Evolutionary conservation across 1,284 basidiomycete species (phyloP), one percentile per base, ranked within the genome.

Genomic region (Ceratobasidium sp.): DNA sequence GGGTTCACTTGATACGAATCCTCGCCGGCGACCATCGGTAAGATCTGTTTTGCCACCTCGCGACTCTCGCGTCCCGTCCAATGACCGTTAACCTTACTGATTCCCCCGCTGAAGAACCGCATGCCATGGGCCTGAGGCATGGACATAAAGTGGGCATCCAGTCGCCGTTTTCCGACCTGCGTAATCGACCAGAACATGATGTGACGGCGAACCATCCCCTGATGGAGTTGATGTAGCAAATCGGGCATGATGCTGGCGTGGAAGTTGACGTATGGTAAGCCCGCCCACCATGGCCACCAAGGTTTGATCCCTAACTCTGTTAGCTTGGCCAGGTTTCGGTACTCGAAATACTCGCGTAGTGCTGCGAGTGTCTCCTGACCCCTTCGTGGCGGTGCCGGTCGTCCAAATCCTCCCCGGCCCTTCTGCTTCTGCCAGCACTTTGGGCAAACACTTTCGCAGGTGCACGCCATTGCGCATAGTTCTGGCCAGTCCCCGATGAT

Each of bases 191-290:
- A 78, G 0, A 2, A 44, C 11, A 78, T 61, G 0, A 77, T 43
- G 47, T 79, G 78, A 28, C 75, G 73, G 62, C 78, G 78, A 69
- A 79, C 77, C 11, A 81, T 75, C 5, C 80, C 80, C 63, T 81
- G 78, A 64, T 81, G 78, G 0, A 80, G 72, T 62, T 81, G 80
- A 59, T 81, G 80, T 2, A 81, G 76, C 30, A 80, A 55, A 46
- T 81, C 79, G 5, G 79, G 80, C 2, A 77, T 78, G 41, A 80
- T 57, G 30, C 63, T 71, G 6, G 52, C 9, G 70, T 77, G 77
- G 47, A 80, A 80, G 61, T 80, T 72, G 11, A 52, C 30, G 49
- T 77, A 62, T 1, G 78, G 79, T 23, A 80, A 73, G 43, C 74
- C 59, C 1, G 58, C 72, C 80, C 80, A 80, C 74, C 80, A 80